Percentiles rank a stretch among this genome's conserved stretches.
Conservation (phyloP, 2,329 filamentous ascomycete genomes). For the Ambrosiella beaveri region DNA sequence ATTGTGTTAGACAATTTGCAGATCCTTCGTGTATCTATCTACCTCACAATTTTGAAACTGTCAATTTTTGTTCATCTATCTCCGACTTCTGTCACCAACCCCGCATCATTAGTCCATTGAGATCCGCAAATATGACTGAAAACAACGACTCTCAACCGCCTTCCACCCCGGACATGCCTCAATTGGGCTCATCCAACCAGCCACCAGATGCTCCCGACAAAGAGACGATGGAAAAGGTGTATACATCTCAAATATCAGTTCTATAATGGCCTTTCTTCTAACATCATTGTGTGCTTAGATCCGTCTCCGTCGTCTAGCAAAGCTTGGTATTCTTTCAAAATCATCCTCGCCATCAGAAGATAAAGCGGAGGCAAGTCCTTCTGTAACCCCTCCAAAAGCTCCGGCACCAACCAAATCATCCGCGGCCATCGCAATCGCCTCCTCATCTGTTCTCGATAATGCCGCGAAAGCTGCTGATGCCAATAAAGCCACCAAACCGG, state of each 20-base stretch:
- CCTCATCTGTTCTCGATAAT: constrained; percentile 5
- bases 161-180: neutral
- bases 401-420: constrained; percentile 1
- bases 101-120: neutral
- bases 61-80: too few species aligned
- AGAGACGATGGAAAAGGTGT: constrained; percentile 41
- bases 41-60: too few species aligned
- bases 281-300: constrained; percentile 22
- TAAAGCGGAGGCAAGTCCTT: constrained; percentile 21
- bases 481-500: neutral
- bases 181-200: neutral
- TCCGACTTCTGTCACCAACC: too few species aligned
- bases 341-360: constrained; percentile 16
- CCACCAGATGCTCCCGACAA: constrained; percentile 35
- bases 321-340: constrained; percentile 25
- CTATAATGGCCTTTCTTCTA: neutral
- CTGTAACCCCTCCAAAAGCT: constrained; percentile 12
- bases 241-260: neutral
- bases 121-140: constrained; percentile 1
- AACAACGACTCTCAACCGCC: constrained; percentile 2
- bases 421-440: constrained; percentile 2
- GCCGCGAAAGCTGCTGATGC: neutral
- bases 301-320: constrained; percentile 31
- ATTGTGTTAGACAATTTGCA: too few species aligned
- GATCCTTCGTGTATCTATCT: too few species aligned